phyloP scores from a whole-genome alignment of 1,284 basidiomycete genomes.

The Cutaneotrichosporon sp. region DNA sequence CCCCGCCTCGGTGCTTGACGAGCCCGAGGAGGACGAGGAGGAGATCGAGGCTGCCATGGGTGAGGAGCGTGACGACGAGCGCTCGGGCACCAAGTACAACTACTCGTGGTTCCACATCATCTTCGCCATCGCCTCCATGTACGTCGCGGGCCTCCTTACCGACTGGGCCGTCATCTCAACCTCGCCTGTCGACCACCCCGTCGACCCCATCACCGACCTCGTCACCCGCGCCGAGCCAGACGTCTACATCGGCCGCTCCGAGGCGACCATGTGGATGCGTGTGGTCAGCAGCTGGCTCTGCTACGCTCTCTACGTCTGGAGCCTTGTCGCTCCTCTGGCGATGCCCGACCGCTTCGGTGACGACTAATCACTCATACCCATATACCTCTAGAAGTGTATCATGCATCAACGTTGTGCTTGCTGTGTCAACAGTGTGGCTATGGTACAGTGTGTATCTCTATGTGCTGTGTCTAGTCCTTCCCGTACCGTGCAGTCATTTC shows the following conservation, averaged over 20 bases:
- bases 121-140: slow-evolving; percentile 95
- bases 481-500: slow-evolving; percentile 11
- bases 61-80: slow-evolving; percentile 87
- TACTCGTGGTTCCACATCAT: slow-evolving; percentile 99
- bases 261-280: slow-evolving; percentile 99
- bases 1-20: slow-evolving; percentile 87
- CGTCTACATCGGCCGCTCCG: slow-evolving; percentile 92
- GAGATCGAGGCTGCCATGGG: slow-evolving; percentile 68
- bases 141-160: slow-evolving; percentile 96
- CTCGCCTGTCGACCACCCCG: slow-evolving; percentile 39
- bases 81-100: slow-evolving; percentile 95
- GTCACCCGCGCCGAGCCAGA: slow-evolving; percentile 55
- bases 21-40: slow-evolving; percentile 71
- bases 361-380: slow-evolving; percentile 19
- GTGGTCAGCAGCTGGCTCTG: slow-evolving; percentile 95
- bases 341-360: slow-evolving; percentile 67
- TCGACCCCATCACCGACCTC: slow-evolving; percentile 25
- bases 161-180: slow-evolving; percentile 72
- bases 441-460: background rate
- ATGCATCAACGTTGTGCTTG: slow-evolving; percentile 9
- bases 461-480: background rate
- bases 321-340: slow-evolving; percentile 80
- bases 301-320: slow-evolving; percentile 87
- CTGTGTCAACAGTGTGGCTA: slow-evolving; percentile 1
- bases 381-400: slow-evolving; percentile 15